Conservation (phyloP, 2,329 filamentous ascomycete genomes). For the Aspergillus cejpii region DNA sequence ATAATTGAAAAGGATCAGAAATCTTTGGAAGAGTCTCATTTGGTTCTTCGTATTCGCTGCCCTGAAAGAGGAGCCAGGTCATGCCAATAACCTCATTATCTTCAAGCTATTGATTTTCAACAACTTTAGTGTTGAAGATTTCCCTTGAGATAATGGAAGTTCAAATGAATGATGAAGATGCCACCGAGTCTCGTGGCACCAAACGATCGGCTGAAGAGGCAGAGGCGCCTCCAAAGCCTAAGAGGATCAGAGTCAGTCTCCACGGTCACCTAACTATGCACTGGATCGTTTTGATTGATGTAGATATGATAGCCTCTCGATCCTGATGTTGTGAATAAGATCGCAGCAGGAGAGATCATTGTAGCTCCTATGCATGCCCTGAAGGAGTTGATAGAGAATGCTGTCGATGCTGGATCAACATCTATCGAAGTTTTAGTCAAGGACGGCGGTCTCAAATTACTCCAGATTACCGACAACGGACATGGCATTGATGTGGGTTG, state of each 20-base stretch:
- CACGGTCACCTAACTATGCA: background rate
- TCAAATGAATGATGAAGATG: constrained; percentile 43
- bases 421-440: constrained; percentile 85
- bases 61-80: background rate
- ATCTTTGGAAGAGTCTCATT: background rate
- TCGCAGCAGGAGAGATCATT: constrained; percentile 96
- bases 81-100: background rate
- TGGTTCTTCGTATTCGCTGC: background rate
- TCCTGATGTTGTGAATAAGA: constrained; percentile 94
- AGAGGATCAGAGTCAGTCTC: constrained; percentile 41
- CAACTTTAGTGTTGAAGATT: background rate
- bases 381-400: constrained; percentile 95
- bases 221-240: constrained; percentile 37
- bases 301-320: constrained; percentile 63
- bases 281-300: constrained; percentile 12
- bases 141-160: constrained; percentile 26
- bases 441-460: constrained; percentile 85
- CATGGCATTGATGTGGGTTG: constrained; percentile 78
- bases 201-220: constrained; percentile 48
- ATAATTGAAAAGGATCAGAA: background rate
- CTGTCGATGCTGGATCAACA: constrained; percentile 94
- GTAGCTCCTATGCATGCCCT: constrained; percentile 92
- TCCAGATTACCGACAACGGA: constrained; percentile 97
- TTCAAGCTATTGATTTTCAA: background rate
- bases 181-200: constrained; percentile 32